A percentile compares a stretch with the other conserved stretches of the same genome.
Conservation (phyloP, 2,329 filamentous ascomycete genomes). For the Xylaria sp. region DNA sequence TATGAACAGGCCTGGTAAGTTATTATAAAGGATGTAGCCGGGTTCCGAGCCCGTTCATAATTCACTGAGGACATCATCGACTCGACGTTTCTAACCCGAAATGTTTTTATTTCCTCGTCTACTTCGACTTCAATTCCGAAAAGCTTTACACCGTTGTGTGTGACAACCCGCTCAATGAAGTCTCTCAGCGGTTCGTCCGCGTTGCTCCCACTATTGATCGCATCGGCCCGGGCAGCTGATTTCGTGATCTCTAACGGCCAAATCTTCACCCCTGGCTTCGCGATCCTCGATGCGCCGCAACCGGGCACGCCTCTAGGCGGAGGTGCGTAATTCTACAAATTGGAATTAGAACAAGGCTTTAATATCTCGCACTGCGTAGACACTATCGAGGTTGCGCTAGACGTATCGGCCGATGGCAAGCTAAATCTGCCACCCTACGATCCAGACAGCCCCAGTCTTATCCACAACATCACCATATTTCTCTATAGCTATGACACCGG, state of each 20-base stretch:
- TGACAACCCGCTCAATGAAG: constrained; percentile 39
- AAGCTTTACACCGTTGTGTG: constrained; percentile 19
- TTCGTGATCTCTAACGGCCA: constrained; percentile 73
- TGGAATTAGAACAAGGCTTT: constrained; percentile 32
- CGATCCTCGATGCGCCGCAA: constrained; percentile 73
- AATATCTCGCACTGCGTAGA: constrained; percentile 53
- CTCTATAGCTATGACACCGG: constrained; percentile 71
- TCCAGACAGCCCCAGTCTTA: constrained; percentile 64
- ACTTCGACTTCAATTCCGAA: background rate
- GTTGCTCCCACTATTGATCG: constrained; percentile 48
- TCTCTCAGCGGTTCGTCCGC: constrained; percentile 33
- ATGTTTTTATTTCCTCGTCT: background rate
- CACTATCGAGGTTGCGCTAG: constrained; percentile 71
- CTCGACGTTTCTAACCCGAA: background rate
- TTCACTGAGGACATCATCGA: constrained; percentile 22
- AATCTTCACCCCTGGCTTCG: constrained; percentile 76
- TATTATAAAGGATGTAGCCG: constrained; percentile 32
- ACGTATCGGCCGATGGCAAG: constrained; percentile 73
- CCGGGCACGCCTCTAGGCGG: constrained; percentile 72
- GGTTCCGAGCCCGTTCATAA: constrained; percentile 14
- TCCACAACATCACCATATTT: constrained; percentile 74
- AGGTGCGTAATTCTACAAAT: constrained; percentile 56
- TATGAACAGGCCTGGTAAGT: constrained; percentile 27
- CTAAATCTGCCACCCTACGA: constrained; percentile 68
- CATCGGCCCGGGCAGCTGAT: constrained; percentile 51